Base-by-base conservation (phyloP, 225 moss, liverwort and hornwort genomes). In the Polytrichum formosum region DNA sequence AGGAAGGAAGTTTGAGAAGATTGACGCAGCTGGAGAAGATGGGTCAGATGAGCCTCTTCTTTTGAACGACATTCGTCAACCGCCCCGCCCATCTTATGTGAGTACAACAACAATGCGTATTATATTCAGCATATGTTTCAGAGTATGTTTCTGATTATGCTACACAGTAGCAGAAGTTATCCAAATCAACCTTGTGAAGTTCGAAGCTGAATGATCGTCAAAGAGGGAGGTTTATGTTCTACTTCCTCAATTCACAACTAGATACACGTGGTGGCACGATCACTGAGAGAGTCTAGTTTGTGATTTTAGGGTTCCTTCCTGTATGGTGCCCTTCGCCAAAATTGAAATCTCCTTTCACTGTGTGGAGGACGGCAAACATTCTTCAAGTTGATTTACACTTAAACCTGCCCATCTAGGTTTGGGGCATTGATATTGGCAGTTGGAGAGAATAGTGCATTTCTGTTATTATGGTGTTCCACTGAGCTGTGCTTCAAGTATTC, bases 41-140 rank as follows among this genome's bases (percentile, higher is more conserved):
- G 89, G 85, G 17, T 76, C 83, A 72, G 85, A 77, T 67, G 89
- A 89, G 75, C 89, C 89, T 54, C 83, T 89, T 19, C 61, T 89
- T 28, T 81, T 78, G 58, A 59, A 73, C 26, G 73, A 71, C 21
- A 72, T 81, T 71, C 79, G 58, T 19, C 66, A 76, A 72, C 74
- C 54, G 64, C 71, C 88, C 65, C 84, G 84, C 70, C 84, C 76
- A 79, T 76, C 78, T 63, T 84, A 68, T 78, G 88, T 88, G 68
- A 88, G 88, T 78, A 13, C 3, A 16, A 4, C 13, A 16, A 46
- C 4, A 46, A 46, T 46, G 46, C 13, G 46, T 46, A 13, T 3
- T 4, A 46, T 46, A 46, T 46, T 46, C 46, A 16, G 46, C 46
- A 46, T 20, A 21, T 69, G n/a, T 19, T 22, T 16, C 54, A 22